These are phyloP conservation scores for Noccaea bulbosa DNA, from an alignment of 345 rosid species.

Conservation along the genomic window DNA sequence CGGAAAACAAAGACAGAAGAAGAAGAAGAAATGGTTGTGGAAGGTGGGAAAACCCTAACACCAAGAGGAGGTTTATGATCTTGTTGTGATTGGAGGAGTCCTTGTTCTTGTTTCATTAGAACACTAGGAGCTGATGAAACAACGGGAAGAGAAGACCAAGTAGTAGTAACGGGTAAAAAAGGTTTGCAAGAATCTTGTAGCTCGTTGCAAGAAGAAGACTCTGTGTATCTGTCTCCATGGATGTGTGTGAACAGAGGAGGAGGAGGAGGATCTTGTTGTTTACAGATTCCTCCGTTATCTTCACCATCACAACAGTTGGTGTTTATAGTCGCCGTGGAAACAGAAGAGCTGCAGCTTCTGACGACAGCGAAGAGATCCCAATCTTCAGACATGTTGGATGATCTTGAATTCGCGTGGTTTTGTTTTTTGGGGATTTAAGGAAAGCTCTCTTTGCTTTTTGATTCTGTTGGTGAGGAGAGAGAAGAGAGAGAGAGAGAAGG, in stretches of 20 bases:
- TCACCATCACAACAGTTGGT: constrained; percentile 27
- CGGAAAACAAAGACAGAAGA: constrained; percentile 45
- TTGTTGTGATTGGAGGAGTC: constrained; percentile 32
- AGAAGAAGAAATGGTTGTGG: constrained; percentile 34
- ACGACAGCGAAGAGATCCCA: constrained; percentile 92
- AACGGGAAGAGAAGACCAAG: constrained; percentile 34
- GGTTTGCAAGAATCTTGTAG: constrained; percentile 64
- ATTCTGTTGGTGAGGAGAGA: constrained; percentile 28
- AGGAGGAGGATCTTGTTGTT: constrained; percentile 39
- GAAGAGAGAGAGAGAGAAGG: constrained; percentile 37
- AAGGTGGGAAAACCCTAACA: constrained; percentile 32
- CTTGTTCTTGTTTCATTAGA: constrained; percentile 42
- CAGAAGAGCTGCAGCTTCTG: constrained; percentile 57
- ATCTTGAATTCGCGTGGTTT: neutral
- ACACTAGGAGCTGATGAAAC: constrained; percentile 20
- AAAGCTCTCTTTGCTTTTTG: constrained; percentile 31
- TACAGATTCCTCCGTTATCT: constrained; percentile 43
- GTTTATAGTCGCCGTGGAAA: constrained; percentile 9
- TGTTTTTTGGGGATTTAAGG: constrained; percentile 22
- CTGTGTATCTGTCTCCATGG: constrained; percentile 32
- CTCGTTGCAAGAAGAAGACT: constrained; percentile 49
- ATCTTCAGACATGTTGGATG: constrained; percentile 49
- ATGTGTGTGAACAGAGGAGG: constrained; percentile 40
- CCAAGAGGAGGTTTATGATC: constrained; percentile 37
- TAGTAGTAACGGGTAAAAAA: constrained; percentile 45